These are phyloP conservation scores for Boletus huronensis DNA, from an alignment of 768 basidiomycete genomes.

Conservation along the genomic window DNA sequence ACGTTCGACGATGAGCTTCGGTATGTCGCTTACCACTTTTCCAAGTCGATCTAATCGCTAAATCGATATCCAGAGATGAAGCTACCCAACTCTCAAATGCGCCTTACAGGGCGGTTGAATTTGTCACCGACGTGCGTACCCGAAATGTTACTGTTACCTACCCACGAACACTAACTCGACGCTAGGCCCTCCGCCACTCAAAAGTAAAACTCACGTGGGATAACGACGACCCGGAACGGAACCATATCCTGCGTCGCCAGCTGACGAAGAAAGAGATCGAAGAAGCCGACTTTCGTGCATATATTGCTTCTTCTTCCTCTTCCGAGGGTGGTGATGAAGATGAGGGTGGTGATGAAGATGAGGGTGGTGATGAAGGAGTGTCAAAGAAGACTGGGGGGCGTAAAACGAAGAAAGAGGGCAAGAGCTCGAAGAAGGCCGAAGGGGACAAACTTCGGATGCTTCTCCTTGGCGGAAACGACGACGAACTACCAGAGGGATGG, in stretches of 20 bases:
- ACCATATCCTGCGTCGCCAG: conserved; percentile 70
- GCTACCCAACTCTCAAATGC: conserved; percentile 61
- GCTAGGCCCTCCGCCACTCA: conserved; percentile 91
- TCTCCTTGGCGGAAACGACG: conserved; percentile 62
- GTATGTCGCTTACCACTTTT: conserved; percentile 35
- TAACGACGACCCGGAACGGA: conserved; percentile 89
- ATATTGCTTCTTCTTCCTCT: conserved; percentile 68
- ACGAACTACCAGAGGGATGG: conserved; percentile 85
- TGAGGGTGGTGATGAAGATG: conserved; percentile 28
- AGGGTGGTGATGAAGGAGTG: conserved; percentile 3
- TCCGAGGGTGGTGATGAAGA: conserved; percentile 52
- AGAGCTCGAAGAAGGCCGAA: conserved; percentile 39
- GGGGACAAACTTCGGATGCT: conserved; percentile 75
- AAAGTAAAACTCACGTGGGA: conserved; percentile 99
- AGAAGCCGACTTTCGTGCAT: conserved; percentile 83
- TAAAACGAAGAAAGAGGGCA: conserved; percentile 16
- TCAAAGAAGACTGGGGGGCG: conserved; percentile 1
- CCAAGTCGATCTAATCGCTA: not conserved
- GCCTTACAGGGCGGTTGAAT: conserved; percentile 76
- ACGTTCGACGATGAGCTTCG: conserved; percentile 72
- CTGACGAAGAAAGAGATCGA: conserved; percentile 86
- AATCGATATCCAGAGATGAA: conserved; percentile 63
- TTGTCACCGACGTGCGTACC: conserved; percentile 80
- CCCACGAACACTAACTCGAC: not conserved
- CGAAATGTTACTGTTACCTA: not conserved